Conservation (phyloP, 108 stramenopile genomes). For the Conticribra weissflogii region DNA sequence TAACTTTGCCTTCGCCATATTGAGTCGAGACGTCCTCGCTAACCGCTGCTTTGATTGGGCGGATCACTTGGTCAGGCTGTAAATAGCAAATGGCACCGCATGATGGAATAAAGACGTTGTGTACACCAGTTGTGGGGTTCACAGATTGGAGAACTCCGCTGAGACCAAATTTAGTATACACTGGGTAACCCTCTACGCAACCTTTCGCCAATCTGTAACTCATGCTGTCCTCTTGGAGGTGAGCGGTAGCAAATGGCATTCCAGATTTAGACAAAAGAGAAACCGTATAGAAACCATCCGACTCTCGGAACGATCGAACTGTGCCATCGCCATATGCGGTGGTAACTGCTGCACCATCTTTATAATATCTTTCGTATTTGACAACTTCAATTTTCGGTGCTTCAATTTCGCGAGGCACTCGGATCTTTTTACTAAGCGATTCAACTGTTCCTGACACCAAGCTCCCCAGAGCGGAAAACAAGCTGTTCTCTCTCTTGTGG, state of each 20-base stretch:
- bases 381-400: constrained; percentile 31
- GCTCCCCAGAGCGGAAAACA: constrained; percentile 72
- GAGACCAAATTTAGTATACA: constrained; percentile 68
- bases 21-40: constrained; percentile 85
- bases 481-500: constrained; percentile 47
- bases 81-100: constrained; percentile 80
- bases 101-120: constrained; percentile 80
- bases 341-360: constrained; percentile 81
- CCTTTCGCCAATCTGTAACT: constrained; percentile 78
- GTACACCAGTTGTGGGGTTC: constrained; percentile 88
- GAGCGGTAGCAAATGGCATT: constrained; percentile 52
- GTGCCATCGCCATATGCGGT: constrained; percentile 82
- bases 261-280: constrained; percentile 62
- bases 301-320: constrained; percentile 64
- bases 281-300: constrained; percentile 83
- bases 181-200: constrained; percentile 89
- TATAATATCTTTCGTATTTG: constrained; percentile 74
- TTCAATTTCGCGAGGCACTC: constrained; percentile 49
- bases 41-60: constrained; percentile 87
- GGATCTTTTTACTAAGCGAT: constrained; percentile 50
- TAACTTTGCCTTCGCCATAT: constrained; percentile 84
- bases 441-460: constrained; percentile 61
- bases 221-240: constrained; percentile 65
- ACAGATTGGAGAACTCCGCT: constrained; percentile 87
- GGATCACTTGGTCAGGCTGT: constrained; percentile 79